A percentile compares a stretch with the other conserved stretches of the same genome.
Evolutionary conservation across 192 early-diverging fungal species (phyloP).

Genomic region (Dispira parvispora): DNA sequence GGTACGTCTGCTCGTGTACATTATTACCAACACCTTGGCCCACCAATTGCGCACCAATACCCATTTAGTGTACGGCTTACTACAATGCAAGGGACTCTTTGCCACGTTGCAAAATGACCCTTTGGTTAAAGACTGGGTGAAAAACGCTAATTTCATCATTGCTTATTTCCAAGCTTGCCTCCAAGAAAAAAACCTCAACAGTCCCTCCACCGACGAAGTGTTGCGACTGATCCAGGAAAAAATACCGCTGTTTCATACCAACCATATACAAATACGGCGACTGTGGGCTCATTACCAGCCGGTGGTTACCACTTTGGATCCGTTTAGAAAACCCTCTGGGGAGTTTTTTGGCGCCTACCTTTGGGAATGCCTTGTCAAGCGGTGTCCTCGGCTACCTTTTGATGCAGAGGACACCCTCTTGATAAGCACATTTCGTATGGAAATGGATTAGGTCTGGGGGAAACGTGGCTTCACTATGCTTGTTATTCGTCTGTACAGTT

Average conservation of each 20-base stretch:
- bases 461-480: too few relatives aligned
- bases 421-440: background rate
- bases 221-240: background rate
- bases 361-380: background rate
- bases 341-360: background rate
- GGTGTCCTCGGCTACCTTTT: conserved; percentile 1
- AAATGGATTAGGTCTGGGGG: too few relatives aligned
- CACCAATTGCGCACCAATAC: conserved; percentile 7
- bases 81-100: conserved; percentile 9
- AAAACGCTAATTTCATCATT: conserved; percentile 7
- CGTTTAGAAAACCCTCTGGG: background rate
- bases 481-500: too few relatives aligned
- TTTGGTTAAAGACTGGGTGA: background rate
- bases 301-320: background rate
- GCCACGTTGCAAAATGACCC: conserved; percentile 7
- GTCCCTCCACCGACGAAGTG: conserved; percentile 3
- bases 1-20: background rate
- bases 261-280: background rate
- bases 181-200: background rate
- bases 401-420: background rate
- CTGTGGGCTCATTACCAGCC: background rate
- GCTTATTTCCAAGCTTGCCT: conserved; percentile 11
- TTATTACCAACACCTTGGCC: conserved; percentile 1
- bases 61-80: conserved; percentile 5
- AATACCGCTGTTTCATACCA: background rate